Evolutionary conservation across 768 basidiomycete species (phyloP), one percentile per base, ranked within the genome.

Genomic region (Sutorius australiensis): DNA sequence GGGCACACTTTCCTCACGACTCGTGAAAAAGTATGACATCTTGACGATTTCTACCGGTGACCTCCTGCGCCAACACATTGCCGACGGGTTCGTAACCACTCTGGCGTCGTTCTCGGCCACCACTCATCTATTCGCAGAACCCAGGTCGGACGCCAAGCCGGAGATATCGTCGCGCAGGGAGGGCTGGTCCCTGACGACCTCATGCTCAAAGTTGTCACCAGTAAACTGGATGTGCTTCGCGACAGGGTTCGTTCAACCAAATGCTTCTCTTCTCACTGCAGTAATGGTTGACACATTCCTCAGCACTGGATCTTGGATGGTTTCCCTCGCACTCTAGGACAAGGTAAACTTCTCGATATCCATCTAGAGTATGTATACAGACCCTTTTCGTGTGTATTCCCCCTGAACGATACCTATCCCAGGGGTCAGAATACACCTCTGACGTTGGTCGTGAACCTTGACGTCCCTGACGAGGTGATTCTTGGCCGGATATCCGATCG

Each of bases 301-400:
- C 55, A 93, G 89, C 86, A 89, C 63, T 95, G 93, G 93, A 87
- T 95, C 57, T 69, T 95, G 40, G 94, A 95, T 59, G 94, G 94
- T 28, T 95, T 95, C 63, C 94, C 94, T 47, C 84, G 93, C 34
- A 95, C 92, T 11, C 72, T 92, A 2, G 81, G 77, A n/a, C 93
- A 95, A 68, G 92, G 87, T 3, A 75, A 82, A 66, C 75, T 92
- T 41, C 77, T 95, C 9, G 88, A 95, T 71, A 73, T 76, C 17
- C 81, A 91, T 68, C 80, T 95, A 47, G 77, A 78, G 87, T 88
- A 58, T 36, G 81, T 68, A 30, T 14, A 13, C 13, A 6, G 17
- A 32, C 32, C 30, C 19, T 38, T 30, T 47, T 51, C 36, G 24
- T 41, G 17, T 24, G 46, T 37, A 11, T 33, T 1, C n/a, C 43